phyloP scores from a whole-genome alignment of 257 asterid species.

The Nicotiana obtusifolia region DNA sequence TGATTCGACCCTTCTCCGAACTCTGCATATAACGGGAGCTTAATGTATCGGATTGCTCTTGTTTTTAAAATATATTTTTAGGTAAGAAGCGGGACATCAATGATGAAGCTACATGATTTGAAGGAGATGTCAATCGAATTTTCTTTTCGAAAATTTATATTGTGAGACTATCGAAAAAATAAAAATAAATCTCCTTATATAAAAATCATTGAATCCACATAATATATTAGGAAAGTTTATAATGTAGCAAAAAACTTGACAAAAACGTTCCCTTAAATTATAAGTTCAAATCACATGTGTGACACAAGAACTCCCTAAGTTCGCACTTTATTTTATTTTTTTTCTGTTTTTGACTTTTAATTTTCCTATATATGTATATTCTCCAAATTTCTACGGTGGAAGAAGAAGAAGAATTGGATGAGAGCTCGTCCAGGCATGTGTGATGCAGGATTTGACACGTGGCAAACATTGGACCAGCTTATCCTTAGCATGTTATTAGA shows the following conservation, averaged over 20 bases:
- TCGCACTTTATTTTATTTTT: neutral
- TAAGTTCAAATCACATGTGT: neutral
- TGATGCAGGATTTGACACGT: slow-evolving; percentile 32
- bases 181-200: no score
- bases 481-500: neutral
- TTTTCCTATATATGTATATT: neutral
- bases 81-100: neutral
- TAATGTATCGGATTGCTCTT: no score
- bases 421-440: slow-evolving; percentile 21
- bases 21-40: no score
- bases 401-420: neutral
- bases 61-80: no score
- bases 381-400: slow-evolving; percentile 3
- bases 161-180: no score
- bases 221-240: no score
- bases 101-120: neutral
- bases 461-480: neutral
- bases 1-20: no score
- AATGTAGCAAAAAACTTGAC: neutral
- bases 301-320: neutral
- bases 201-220: no score
- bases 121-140: neutral
- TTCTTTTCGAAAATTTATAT: neutral
- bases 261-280: neutral
- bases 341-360: neutral